These are phyloP conservation scores for Venturia carpophila DNA, from an alignment of 2,329 filamentous ascomycete genomes.

Conservation along the genomic window DNA sequence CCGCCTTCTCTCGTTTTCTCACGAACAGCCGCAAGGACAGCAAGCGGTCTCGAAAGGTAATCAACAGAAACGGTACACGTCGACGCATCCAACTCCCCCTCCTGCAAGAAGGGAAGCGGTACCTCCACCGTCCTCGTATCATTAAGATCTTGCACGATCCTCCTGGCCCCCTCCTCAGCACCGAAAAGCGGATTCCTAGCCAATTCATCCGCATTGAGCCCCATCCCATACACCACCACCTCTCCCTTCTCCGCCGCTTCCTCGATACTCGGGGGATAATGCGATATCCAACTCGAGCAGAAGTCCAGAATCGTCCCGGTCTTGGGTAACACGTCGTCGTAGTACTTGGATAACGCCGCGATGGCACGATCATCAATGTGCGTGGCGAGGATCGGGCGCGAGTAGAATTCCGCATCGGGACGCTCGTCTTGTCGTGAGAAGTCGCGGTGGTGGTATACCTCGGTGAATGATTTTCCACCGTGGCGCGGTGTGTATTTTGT, in stretches of 20 bases:
- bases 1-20: slow-evolving; percentile 37
- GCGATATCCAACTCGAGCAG: slow-evolving; percentile 44
- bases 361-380: slow-evolving; percentile 48
- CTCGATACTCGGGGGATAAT: slow-evolving; percentile 34
- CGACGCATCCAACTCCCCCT: slow-evolving; percentile 34
- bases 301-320: slow-evolving; percentile 41
- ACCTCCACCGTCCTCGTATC: slow-evolving; percentile 25
- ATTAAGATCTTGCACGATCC: slow-evolving; percentile 41
- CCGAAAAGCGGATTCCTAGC: slow-evolving; percentile 34
- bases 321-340: slow-evolving; percentile 35
- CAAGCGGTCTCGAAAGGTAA: slow-evolving; percentile 42
- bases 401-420: slow-evolving; percentile 34
- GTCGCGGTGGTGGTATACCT: slow-evolving; percentile 23
- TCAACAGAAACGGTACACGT: slow-evolving; percentile 47
- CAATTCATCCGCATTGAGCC: slow-evolving; percentile 43
- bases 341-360: slow-evolving; percentile 38
- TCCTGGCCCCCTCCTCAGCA: slow-evolving; percentile 23
- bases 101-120: slow-evolving; percentile 12
- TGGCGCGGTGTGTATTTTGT: slow-evolving; percentile 10
- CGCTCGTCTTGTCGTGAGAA: slow-evolving; percentile 35
- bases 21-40: slow-evolving; percentile 37
- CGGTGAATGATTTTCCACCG: neutral
- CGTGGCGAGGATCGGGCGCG: slow-evolving; percentile 42
- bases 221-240: slow-evolving; percentile 40
- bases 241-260: slow-evolving; percentile 27